Evolutionary conservation across 768 basidiomycete genomes (phyloP), one percentile per base, ranked within the genome.

Genomic region (Tylopilus vinaceipallidus): DNA sequence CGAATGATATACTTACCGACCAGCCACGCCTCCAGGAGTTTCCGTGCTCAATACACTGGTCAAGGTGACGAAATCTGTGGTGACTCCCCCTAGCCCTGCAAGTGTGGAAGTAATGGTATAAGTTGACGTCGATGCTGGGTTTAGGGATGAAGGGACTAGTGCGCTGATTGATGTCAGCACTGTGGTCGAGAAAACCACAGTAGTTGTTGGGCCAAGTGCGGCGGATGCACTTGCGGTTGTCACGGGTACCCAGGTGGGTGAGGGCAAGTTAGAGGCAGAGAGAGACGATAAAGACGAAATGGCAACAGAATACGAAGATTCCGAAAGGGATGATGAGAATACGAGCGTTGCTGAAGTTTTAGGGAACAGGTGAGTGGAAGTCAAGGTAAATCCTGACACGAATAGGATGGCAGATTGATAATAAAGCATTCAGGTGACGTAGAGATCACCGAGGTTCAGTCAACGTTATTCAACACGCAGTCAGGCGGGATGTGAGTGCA

Each of bases 41-140:
- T 57, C 37, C 0, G 66, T 67, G 27, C 65, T 69, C 36, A 69
- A 53, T 17, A 50, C 59, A 8, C 40, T 29, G 20, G 53, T 63
- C 10, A 63, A 52, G 13, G 62, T 55, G 32, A 63, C 41, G 29
- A 57, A 54, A 7, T 50, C 41, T 7, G 65, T 60, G 13, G 42
- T 40, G 4, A 58, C 55, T 17, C 35, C 57, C 3, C 35, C 53
- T 41, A 50, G 52, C 23, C 41, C 58, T n/a, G 10, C 26, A 30
- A 65, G 0, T 16, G 54, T 11, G 13, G 67, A 61, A 2, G 49
- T 61, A 39, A 59, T 24, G 5, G 54, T 59, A 27, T 54, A 48
- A 6, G 58, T 67, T 40, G 65, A 65, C 6, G 51, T 34, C 4
- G 51, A 35, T 11, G 49, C 53, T 3, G 37, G 42, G 5, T 13